Conservation (phyloP, 768 basidiomycete genomes). For the Hygrocybe coccinea region DNA sequence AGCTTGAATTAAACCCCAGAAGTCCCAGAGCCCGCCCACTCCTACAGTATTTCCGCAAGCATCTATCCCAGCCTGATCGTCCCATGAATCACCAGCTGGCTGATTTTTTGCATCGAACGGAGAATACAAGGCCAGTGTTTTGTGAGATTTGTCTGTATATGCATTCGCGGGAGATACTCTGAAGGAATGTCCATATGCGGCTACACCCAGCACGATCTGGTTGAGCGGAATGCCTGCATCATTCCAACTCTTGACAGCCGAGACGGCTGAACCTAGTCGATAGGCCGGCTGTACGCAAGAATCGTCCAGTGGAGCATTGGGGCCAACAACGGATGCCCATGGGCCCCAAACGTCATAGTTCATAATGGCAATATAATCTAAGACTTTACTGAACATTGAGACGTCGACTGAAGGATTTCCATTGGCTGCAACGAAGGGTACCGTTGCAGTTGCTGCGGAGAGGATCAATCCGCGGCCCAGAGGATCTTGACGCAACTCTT, state of each 20-base stretch:
- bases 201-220: slow-evolving; percentile 76
- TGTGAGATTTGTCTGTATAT: slow-evolving; percentile 25
- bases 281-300: slow-evolving; percentile 54
- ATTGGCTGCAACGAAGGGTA: slow-evolving; percentile 30
- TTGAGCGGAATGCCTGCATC: slow-evolving; percentile 68
- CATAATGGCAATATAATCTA: slow-evolving; percentile 52
- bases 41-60: slow-evolving; percentile 52
- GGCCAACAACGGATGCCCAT: slow-evolving; percentile 51
- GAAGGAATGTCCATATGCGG: slow-evolving; percentile 81
- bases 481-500: slow-evolving; percentile 49
- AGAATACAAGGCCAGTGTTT: slow-evolving; percentile 45
- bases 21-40: slow-evolving; percentile 56
- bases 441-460: slow-evolving; percentile 25
- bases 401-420: slow-evolving; percentile 55
- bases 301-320: slow-evolving; percentile 82
- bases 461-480: slow-evolving; percentile 47
- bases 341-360: slow-evolving; percentile 65
- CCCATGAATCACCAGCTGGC: slow-evolving; percentile 55
- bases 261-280: slow-evolving; percentile 70
- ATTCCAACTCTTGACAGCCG: slow-evolving; percentile 71
- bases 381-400: slow-evolving; percentile 53
- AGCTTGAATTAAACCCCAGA: slow-evolving; percentile 54
- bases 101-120: slow-evolving; percentile 42
- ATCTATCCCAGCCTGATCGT: slow-evolving; percentile 42
- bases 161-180: slow-evolving; percentile 36